A percentile compares a stretch with the other conserved stretches of the same genome.
phyloP scores from a whole-genome alignment of 768 basidiomycete species.

The Trametopsis cervina region DNA sequence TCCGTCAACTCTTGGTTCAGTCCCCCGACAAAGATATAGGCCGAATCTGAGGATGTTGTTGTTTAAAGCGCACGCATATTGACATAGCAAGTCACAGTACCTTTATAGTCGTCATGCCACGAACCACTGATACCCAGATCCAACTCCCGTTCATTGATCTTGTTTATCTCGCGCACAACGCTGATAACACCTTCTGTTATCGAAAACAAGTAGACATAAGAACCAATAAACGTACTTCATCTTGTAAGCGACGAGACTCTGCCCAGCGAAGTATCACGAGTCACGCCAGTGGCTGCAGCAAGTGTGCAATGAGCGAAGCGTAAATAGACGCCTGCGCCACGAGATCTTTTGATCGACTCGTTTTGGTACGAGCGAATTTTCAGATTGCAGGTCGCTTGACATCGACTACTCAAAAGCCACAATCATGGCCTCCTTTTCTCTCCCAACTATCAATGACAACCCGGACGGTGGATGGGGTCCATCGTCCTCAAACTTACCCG shows the following conservation, averaged over 20 bases:
- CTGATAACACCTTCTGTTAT: conserved; percentile 31
- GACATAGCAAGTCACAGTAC: conserved; percentile 26
- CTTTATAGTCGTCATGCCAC: conserved; percentile 97
- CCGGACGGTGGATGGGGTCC: conserved; percentile 92
- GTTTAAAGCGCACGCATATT: background rate
- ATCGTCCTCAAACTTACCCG: conserved; percentile 75
- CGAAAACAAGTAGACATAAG: background rate
- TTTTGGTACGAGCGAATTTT: conserved; percentile 8
- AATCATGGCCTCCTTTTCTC: conserved; percentile 71
- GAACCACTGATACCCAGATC: conserved; percentile 67
- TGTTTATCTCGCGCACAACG: conserved; percentile 88
- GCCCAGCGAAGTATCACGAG: too few species aligned
- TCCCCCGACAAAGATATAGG: conserved; percentile 91
- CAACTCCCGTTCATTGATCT: conserved; percentile 88
- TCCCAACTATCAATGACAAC: conserved; percentile 87
- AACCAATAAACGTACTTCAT: conserved; percentile 3
- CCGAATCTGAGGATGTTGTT: conserved; percentile 58
- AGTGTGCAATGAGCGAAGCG: background rate
- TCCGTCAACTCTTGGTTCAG: conserved; percentile 87
- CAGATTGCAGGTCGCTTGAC: background rate
- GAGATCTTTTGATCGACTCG: background rate
- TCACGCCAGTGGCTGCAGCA: too few species aligned
- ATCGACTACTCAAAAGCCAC: conserved; percentile 5
- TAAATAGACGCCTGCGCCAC: background rate
- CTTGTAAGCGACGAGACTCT: background rate